These are phyloP conservation scores for Penicillium canariense DNA, from an alignment of 495 filamentous ascomycete genomes.

Conservation along the genomic window DNA sequence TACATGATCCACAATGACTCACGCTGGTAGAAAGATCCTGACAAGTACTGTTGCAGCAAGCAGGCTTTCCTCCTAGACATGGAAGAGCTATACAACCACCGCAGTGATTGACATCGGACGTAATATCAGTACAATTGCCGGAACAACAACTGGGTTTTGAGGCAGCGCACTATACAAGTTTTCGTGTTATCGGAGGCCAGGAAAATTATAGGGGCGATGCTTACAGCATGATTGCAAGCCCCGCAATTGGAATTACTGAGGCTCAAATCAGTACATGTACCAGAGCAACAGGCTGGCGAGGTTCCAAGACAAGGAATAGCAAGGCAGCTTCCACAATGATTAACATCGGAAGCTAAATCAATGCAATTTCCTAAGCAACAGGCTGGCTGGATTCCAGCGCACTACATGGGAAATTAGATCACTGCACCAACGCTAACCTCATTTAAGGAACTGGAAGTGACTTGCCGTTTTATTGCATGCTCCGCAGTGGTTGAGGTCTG, in stretches of 20 bases:
- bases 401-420: conserved; percentile 1
- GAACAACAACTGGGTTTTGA: conserved; percentile 6
- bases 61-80: conserved; percentile 3
- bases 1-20: conserved; percentile 12
- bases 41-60: conserved; percentile 15
- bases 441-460: neutral
- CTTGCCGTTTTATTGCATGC: conserved; percentile 11
- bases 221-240: neutral
- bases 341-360: conserved; percentile 11
- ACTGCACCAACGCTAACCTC: neutral
- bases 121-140: conserved; percentile 11
- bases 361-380: conserved; percentile 19
- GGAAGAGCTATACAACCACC: conserved; percentile 8
- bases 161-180: neutral
- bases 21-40: conserved; percentile 10
- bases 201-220: neutral
- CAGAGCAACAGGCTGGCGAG: conserved; percentile 11
- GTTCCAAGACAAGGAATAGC: conserved; percentile 14
- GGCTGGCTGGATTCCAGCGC: conserved; percentile 8
- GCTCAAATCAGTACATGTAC: conserved; percentile 10
- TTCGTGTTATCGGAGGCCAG: neutral
- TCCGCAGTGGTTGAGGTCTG: conserved; percentile 14
- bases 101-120: conserved; percentile 7
- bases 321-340: conserved; percentile 18
- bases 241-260: conserved; percentile 3